Evolutionary conservation across 73 alveolate genomes (phyloP), one percentile per base, ranked within the genome.

Genomic region (Stentor coeruleus): DNA sequence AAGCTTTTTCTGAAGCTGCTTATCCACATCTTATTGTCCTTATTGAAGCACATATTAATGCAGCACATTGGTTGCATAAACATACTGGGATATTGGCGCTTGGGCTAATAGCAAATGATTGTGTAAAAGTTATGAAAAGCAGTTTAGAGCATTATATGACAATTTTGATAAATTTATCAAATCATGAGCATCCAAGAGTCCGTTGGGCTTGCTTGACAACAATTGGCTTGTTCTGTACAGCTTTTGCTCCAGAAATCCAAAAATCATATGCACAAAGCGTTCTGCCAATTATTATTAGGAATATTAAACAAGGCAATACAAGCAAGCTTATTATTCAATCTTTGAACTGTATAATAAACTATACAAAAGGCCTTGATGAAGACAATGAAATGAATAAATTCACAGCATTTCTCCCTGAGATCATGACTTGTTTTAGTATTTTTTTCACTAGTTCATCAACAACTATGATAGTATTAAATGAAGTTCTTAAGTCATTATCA

Each of bases 71-170:
- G 41, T 20, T 31, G 1, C 11, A 66, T 66, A 37, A 66, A 2
- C 79, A 66, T 66, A 66, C 79, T 20, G 79, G 79, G 2, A 66
- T 66, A 26, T 20, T 66, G 36, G 79, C 79, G 36, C 11, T 66
- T 20, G 79, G 79, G 0, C 11, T 66, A 33, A 66, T 66, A 20
- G n/a, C 79, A 11, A 40, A 66, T 28, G 79, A 40, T 20, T 66
- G 79, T 66, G 33, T 28, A 40, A 20, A 20, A 28, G 14, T 14
- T 33, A 26, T 66, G 2, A 26, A 15, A 31, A 26, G 37, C n/a
- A 26, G 11, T 66, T 15, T 66, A 14, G n/a, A 37, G 0, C 36
- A 66, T 26, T 20, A 20, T 66, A 66, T 66, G 33, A 14, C 36
- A 11, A 33, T 31, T 31, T 66, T 66, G 33, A 20, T 31, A 20